Percentiles rank a stretch among this genome's conserved stretches.
phyloP scores from a whole-genome alignment of 1,284 basidiomycete genomes.

The Sanghuangporus baumii region DNA sequence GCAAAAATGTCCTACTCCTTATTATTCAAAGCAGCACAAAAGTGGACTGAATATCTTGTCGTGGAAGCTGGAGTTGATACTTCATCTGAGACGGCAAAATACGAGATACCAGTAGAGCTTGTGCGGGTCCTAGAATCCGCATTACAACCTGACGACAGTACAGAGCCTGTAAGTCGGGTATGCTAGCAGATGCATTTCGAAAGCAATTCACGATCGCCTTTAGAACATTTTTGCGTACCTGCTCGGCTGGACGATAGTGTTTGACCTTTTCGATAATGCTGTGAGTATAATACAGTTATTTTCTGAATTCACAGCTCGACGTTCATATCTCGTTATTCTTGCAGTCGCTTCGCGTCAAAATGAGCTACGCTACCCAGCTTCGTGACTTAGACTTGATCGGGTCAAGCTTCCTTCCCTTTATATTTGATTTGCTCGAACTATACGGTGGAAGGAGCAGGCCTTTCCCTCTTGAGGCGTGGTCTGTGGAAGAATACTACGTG shows the following conservation, averaged over 20 bases:
- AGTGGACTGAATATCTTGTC: slow-evolving; percentile 73
- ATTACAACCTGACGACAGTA: slow-evolving; percentile 20
- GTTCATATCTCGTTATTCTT: slow-evolving; percentile 15
- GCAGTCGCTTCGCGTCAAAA: slow-evolving; percentile 77
- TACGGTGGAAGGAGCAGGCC: slow-evolving; percentile 53
- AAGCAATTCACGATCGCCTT: not conserved
- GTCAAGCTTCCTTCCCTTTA: slow-evolving; percentile 65
- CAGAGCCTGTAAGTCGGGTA: slow-evolving; percentile 14
- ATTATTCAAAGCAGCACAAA: slow-evolving; percentile 55
- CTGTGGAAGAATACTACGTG: slow-evolving; percentile 82
- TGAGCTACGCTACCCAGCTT: slow-evolving; percentile 82
- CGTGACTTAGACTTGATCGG: slow-evolving; percentile 64
- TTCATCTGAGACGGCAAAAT: slow-evolving; percentile 41
- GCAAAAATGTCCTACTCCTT: slow-evolving; percentile 70
- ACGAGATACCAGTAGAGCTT: slow-evolving; percentile 61
- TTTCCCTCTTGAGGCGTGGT: slow-evolving; percentile 79
- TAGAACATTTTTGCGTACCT: slow-evolving; percentile 59
- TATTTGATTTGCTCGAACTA: slow-evolving; percentile 67
- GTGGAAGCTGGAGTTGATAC: slow-evolving; percentile 78
- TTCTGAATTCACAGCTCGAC: not conserved
- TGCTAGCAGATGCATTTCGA: slow-evolving; percentile 9
- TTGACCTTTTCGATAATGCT: slow-evolving; percentile 84
- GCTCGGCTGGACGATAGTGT: slow-evolving; percentile 86
- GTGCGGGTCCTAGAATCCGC: slow-evolving; percentile 54
- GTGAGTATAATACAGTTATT: slow-evolving; percentile 40